Evolutionary conservation across 2,329 filamentous ascomycete genomes (phyloP).

Genomic region (Passalora sequoiae): DNA sequence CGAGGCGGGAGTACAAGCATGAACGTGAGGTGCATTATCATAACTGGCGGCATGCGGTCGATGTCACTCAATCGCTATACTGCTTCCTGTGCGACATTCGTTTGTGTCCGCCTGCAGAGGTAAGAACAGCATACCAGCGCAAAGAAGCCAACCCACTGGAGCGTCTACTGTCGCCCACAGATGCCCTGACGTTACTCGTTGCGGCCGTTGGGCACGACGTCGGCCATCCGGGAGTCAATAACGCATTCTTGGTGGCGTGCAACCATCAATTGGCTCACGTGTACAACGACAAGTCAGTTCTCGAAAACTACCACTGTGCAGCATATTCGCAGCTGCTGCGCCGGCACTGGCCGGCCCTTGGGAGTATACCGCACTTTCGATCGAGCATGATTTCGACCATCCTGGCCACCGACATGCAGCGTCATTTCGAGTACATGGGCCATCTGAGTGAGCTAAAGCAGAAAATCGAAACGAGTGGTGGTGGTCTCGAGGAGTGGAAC

Average conservation of each 20-base stretch:
- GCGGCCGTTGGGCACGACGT: constrained; percentile 98
- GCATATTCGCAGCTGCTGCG: constrained; percentile 94
- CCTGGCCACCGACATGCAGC: constrained; percentile 91
- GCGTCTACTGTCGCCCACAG: constrained; percentile 73
- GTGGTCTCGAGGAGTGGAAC: constrained; percentile 66
- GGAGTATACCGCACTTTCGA: constrained; percentile 72
- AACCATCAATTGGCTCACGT: constrained; percentile 90
- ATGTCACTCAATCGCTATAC: constrained; percentile 91
- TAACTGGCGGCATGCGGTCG: constrained; percentile 95
- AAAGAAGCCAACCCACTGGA: constrained; percentile 57
- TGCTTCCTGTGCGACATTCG: constrained; percentile 70
- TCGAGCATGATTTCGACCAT: constrained; percentile 97
- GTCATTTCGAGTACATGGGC: constrained; percentile 96
- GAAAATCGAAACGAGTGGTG: constrained; percentile 63
- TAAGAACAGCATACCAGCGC: constrained; percentile 34
- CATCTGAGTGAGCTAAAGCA: constrained; percentile 75
- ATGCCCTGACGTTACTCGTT: constrained; percentile 81
- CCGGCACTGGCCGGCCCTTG: constrained; percentile 81
- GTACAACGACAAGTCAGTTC: constrained; percentile 93
- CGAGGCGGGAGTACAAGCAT: constrained; percentile 88
- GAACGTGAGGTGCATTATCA: constrained; percentile 58
- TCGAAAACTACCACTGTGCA: constrained; percentile 96
- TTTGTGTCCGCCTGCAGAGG: constrained; percentile 61
- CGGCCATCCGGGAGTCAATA: constrained; percentile 95
- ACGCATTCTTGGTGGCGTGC: constrained; percentile 86